A percentile compares a stretch with the other conserved stretches of the same genome.
Evolutionary conservation across 2,329 filamentous ascomycete species (phyloP).

Genomic region (Aspergillus bombycis): DNA sequence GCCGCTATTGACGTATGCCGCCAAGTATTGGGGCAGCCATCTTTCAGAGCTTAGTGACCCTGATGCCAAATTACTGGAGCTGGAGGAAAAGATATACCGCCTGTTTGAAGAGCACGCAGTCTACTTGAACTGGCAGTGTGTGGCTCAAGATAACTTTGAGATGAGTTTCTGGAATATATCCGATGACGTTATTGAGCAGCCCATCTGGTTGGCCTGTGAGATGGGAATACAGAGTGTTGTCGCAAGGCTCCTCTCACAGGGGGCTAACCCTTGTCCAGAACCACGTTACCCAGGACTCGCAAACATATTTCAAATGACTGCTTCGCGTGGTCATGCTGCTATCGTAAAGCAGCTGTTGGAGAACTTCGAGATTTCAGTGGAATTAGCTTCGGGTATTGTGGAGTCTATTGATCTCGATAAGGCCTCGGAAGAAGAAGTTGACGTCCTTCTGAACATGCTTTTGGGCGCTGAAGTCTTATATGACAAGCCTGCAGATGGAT

Average conservation of each 20-base stretch:
- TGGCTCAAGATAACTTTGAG: background rate
- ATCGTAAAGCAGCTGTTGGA: background rate
- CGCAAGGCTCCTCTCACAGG: background rate
- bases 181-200: fast-evolving
- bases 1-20: background rate
- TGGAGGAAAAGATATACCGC: background rate
- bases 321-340: background rate
- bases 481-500: background rate
- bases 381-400: background rate
- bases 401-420: background rate
- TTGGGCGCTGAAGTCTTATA: background rate
- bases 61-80: background rate
- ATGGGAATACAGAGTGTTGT: background rate
- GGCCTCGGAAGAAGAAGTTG: background rate
- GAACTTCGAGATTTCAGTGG: background rate
- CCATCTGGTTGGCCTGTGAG: background rate
- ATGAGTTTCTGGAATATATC: background rate
- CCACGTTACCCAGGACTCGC: too few relatives aligned
- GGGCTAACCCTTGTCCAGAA: background rate
- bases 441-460: background rate
- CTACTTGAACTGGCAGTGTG: background rate
- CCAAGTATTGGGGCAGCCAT: background rate
- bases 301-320: background rate
- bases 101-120: background rate
- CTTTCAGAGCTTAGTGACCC: background rate